A percentile compares a stretch with the other conserved stretches of the same genome.
Conservation (phyloP, 805 yeast species). For the Hanseniaspora guilliermondii region DNA sequence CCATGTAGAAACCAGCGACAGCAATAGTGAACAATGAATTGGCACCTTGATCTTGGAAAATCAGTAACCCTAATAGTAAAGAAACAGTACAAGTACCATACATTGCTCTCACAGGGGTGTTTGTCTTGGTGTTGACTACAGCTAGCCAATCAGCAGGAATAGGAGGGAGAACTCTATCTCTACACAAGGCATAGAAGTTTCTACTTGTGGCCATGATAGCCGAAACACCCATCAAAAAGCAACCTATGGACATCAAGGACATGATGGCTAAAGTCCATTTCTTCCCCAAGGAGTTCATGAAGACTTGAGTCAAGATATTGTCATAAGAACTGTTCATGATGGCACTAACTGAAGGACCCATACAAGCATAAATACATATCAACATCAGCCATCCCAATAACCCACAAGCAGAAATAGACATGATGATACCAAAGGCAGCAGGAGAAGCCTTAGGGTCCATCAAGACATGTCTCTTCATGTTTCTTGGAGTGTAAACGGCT, state of each 20-base stretch:
- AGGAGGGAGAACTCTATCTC: conserved; percentile 61
- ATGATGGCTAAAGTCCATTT: conserved; percentile 56
- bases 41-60: conserved; percentile 34
- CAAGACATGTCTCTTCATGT: conserved; percentile 9
- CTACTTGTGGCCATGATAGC: conserved; percentile 52
- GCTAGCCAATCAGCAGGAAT: conserved; percentile 47
- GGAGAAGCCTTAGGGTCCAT: conserved; percentile 23
- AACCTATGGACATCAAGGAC: conserved; percentile 47
- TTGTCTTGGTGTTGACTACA: conserved; percentile 40
- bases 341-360: conserved; percentile 33
- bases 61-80: conserved; percentile 30
- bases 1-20: conserved; percentile 33
- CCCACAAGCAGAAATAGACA: conserved; percentile 48
- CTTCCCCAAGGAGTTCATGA: conserved; percentile 49
- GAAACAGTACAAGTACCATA: conserved; percentile 30
- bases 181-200: conserved; percentile 63
- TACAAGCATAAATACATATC: conserved; percentile 43
- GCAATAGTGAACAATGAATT: conserved; percentile 34
- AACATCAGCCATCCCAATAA: conserved; percentile 45
- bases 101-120: conserved; percentile 59
- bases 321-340: conserved; percentile 39
- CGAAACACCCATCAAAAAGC: conserved; percentile 55
- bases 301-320: conserved; percentile 53
- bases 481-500: conserved; percentile 40
- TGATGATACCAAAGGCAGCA: conserved; percentile 53